Percentiles rank a stretch among this genome's conserved stretches.
phyloP scores from a whole-genome alignment of 495 filamentous ascomycete species.

The Astrothelium subdiscretum region DNA sequence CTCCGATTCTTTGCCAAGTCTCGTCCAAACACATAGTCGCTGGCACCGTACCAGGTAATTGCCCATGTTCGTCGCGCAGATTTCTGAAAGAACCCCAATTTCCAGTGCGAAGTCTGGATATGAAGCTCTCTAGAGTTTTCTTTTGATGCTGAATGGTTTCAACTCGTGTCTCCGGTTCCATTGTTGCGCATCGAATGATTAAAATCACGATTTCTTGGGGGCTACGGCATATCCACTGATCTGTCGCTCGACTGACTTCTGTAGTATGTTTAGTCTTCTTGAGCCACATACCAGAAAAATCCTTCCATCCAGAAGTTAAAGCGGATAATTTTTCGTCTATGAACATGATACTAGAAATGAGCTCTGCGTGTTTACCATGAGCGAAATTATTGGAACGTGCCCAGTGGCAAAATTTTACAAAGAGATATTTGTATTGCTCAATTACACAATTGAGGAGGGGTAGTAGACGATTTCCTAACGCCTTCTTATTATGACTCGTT shows the following conservation, averaged over 20 bases:
- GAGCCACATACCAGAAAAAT: background rate
- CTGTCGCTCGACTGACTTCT: background rate
- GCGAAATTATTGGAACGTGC: background rate
- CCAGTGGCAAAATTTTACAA: background rate
- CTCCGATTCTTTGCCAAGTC: background rate
- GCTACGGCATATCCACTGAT: constrained; percentile 1
- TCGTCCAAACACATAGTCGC: background rate
- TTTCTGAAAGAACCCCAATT: background rate
- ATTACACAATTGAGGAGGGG: background rate
- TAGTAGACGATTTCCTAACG: background rate
- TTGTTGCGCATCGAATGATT: background rate
- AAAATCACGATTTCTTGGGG: background rate
- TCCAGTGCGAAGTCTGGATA: background rate
- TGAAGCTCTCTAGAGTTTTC: background rate
- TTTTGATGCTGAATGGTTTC: background rate
- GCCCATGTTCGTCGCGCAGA: background rate
- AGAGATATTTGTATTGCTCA: background rate
- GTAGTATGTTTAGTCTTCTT: background rate
- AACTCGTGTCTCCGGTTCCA: background rate
- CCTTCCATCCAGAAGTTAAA: background rate
- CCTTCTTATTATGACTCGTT: background rate
- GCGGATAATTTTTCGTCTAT: background rate
- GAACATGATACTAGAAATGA: background rate
- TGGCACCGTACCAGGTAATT: background rate
- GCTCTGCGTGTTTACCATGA: background rate